phyloP scores from a whole-genome alignment of 805 yeast genomes.

The Nakazawaea sp. region DNA sequence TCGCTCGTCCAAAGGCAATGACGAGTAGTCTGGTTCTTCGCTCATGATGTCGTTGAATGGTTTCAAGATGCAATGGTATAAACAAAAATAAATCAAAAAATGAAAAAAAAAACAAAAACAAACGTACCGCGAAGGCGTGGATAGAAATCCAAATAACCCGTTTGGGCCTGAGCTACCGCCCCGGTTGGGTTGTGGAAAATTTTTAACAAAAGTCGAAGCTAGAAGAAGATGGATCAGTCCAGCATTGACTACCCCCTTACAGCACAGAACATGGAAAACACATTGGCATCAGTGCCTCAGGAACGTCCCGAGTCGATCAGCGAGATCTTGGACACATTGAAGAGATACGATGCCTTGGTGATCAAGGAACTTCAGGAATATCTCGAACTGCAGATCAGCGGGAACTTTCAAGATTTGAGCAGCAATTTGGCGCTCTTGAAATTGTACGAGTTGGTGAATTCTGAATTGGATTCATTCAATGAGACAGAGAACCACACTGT shows the following conservation, averaged over 20 bases:
- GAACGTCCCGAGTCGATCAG: conserved; percentile 34
- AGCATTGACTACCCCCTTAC: too few species aligned
- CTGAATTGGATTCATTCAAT: conserved; percentile 21
- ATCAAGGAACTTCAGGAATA: conserved; percentile 38
- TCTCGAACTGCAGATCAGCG: conserved; percentile 29
- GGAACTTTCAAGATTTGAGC: conserved; percentile 29
- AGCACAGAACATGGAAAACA: conserved; percentile 26
- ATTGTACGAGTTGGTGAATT: conserved; percentile 26
- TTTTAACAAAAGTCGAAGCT: neutral
- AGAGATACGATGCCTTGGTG: conserved; percentile 36
- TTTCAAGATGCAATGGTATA: too few species aligned
- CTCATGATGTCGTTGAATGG: conserved; percentile 23
- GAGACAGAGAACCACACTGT: conserved; percentile 32
- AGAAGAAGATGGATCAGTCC: neutral
- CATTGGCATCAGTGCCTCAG: conserved; percentile 24
- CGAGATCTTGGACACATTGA: conserved; percentile 32
- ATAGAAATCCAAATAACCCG: too few species aligned
- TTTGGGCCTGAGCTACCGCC: neutral
- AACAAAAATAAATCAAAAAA: neutral
- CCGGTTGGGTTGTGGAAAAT: neutral
- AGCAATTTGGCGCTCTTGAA: conserved; percentile 42
- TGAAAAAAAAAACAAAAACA: neutral
- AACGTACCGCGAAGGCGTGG: neutral
- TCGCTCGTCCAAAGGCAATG: conserved; percentile 61
- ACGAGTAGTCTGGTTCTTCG: conserved; percentile 52